Percentiles rank a stretch among this genome's conserved stretches.
Conservation (phyloP, 176 grass and related monocot genomes). For the Canna indica region DNA sequence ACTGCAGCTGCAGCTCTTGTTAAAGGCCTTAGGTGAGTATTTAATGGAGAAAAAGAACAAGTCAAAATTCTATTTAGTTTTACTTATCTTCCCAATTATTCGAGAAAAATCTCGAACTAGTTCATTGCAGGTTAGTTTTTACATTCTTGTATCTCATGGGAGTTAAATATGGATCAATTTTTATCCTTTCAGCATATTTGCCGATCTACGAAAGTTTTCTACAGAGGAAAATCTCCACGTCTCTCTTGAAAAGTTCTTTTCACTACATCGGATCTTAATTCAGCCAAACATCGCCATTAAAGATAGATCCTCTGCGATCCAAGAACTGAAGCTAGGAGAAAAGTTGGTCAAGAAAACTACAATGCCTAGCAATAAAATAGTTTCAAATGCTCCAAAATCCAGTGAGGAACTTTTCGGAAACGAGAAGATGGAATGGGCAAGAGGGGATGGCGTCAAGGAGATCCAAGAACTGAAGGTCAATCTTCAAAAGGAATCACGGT, state of each 20-base stretch:
- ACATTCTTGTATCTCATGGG: too few relatives aligned
- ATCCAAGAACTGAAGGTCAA: conserved; percentile 61
- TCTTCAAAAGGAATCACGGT: conserved; percentile 47
- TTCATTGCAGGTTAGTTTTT: too few relatives aligned
- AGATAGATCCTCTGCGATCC: conserved; percentile 24
- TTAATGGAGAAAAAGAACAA: neutral
- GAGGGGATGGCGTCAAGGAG: conserved; percentile 84
- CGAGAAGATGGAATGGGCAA: conserved; percentile 65
- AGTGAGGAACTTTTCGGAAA: conserved; percentile 31
- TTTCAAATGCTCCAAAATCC: conserved; percentile 27
- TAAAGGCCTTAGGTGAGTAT: conserved; percentile 76
- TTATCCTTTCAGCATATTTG: conserved; percentile 50
- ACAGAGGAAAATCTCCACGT: conserved; percentile 46
- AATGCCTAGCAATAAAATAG: conserved; percentile 30
- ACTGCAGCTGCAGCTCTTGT: conserved; percentile 70
- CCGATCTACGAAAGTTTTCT: conserved; percentile 51
- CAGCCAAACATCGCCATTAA: conserved; percentile 48
- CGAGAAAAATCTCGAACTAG: too few relatives aligned
- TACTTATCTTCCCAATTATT: too few relatives aligned
- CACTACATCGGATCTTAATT: conserved; percentile 59
- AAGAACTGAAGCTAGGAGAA: conserved; percentile 60
- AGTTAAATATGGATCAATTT: neutral
- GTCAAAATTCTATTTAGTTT: neutral
- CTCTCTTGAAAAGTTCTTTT: conserved; percentile 75
- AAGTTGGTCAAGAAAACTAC: conserved; percentile 45